A percentile compares a stretch with the other conserved stretches of the same genome.
Evolutionary conservation across 1,139 yeast species (phyloP).

Genomic region (Geotrichum aggregatum): DNA sequence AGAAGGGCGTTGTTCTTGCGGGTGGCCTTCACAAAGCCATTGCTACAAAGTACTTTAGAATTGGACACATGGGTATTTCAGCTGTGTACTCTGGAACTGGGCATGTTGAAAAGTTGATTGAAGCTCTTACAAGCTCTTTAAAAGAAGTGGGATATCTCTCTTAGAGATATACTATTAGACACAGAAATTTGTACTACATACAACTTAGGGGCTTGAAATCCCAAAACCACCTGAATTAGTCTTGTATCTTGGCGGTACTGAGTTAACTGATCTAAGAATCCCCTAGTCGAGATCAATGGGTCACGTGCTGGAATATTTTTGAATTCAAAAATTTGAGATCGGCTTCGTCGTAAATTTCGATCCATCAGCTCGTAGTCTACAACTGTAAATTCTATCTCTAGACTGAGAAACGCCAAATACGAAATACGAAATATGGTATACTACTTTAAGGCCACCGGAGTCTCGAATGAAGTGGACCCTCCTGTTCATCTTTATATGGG

Average conservation of each 20-base stretch:
- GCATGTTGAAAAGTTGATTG: slow-evolving; percentile 17
- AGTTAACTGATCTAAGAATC: too few relatives aligned
- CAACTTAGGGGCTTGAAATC: too few relatives aligned
- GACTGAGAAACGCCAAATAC: too few relatives aligned
- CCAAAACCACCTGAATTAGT: background rate
- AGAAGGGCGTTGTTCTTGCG: slow-evolving; percentile 77
- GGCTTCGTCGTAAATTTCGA: too few relatives aligned
- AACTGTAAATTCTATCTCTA: too few relatives aligned
- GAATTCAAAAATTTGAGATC: too few relatives aligned
- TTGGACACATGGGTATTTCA: slow-evolving; percentile 91
- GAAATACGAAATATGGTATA: slow-evolving; percentile 59
- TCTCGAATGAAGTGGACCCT: slow-evolving; percentile 34
- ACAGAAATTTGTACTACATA: too few relatives aligned
- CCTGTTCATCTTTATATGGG: slow-evolving; percentile 60
- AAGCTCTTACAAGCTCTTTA: slow-evolving; percentile 14
- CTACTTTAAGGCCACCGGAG: slow-evolving; percentile 49
- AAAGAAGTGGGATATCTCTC: slow-evolving; percentile 19
- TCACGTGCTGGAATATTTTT: too few relatives aligned
- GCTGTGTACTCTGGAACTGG: slow-evolving; percentile 39
- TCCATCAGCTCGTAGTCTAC: too few relatives aligned
- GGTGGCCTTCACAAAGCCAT: slow-evolving; percentile 87
- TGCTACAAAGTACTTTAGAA: slow-evolving; percentile 78
- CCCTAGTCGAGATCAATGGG: too few relatives aligned
- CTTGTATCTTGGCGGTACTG: too few relatives aligned
- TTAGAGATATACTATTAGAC: slow-evolving; percentile 1